These are phyloP conservation scores for Dendrobium officinale DNA, from an alignment of 106 monocot genomes.

Conservation along the genomic window DNA sequence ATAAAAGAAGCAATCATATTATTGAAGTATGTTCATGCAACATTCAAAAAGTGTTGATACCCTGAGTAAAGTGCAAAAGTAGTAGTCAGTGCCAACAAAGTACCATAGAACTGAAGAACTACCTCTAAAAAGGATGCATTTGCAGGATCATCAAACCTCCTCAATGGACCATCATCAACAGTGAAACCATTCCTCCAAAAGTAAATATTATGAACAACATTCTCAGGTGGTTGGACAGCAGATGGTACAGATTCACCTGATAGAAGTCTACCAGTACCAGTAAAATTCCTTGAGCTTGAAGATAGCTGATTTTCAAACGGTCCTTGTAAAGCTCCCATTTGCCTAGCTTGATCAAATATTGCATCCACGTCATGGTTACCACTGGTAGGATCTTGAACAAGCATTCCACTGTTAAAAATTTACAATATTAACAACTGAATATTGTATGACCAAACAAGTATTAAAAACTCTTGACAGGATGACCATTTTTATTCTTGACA, in stretches of 20 bases:
- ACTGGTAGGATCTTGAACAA: slow-evolving; percentile 83
- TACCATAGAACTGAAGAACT: background rate
- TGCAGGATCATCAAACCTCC: slow-evolving; percentile 79
- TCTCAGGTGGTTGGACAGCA: slow-evolving; percentile 34
- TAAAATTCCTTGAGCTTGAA: slow-evolving; percentile 66
- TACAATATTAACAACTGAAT: slow-evolving; percentile 2
- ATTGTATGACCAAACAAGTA: background rate
- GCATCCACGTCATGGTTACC: slow-evolving; percentile 49
- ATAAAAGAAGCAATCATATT: background rate
- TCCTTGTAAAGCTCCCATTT: slow-evolving; percentile 60
- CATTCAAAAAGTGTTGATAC: background rate
- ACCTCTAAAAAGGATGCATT: slow-evolving; percentile 85
- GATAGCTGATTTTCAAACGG: slow-evolving; percentile 41
- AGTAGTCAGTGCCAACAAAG: background rate
- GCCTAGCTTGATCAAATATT: slow-evolving; percentile 91
- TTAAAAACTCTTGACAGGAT: background rate
- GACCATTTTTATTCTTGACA: background rate
- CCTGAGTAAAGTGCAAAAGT: background rate
- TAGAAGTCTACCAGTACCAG: slow-evolving; percentile 77
- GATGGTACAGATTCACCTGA: slow-evolving; percentile 62
- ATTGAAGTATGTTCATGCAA: background rate
- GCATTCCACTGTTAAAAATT: slow-evolving; percentile 68
- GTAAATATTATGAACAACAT: slow-evolving; percentile 47
- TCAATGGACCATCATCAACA: slow-evolving; percentile 75
- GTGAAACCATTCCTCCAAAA: slow-evolving; percentile 92